Conservation (phyloP, 768 basidiomycete species). For the Chalciporus chontae region DNA sequence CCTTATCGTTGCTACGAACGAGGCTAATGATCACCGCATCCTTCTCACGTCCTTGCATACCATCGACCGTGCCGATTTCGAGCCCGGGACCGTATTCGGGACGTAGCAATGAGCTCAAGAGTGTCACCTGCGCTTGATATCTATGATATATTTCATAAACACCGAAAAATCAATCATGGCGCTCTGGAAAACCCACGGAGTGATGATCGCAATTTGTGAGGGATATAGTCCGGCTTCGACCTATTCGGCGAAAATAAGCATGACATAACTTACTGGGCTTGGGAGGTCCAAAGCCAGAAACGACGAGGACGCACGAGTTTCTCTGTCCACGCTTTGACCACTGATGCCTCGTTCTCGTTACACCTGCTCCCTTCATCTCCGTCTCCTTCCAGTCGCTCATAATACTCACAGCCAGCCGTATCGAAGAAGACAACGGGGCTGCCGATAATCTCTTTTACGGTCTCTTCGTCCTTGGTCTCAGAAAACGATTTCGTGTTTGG, state of each 20-base stretch:
- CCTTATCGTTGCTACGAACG: constrained; percentile 87
- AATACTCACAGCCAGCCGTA: constrained; percentile 92
- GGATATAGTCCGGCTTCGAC: constrained; percentile 57
- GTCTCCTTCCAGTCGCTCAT: constrained; percentile 74
- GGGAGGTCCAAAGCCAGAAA: neutral
- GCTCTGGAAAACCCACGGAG: constrained; percentile 55
- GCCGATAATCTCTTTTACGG: constrained; percentile 65
- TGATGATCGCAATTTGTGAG: constrained; percentile 80
- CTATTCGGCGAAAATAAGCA: constrained; percentile 34
- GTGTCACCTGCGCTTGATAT: constrained; percentile 92
- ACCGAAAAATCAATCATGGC: neutral
- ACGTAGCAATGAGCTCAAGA: constrained; percentile 74
- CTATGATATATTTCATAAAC: constrained; percentile 34
- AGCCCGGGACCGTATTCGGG: constrained; percentile 63
- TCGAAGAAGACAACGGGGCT: constrained; percentile 91
- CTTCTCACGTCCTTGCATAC: constrained; percentile 96
- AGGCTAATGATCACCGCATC: constrained; percentile 91
- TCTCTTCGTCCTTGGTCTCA: constrained; percentile 51
- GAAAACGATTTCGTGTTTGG: constrained; percentile 43
- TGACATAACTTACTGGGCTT: neutral
- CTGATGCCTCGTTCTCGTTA: constrained; percentile 92
- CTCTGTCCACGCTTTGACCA: constrained; percentile 81
- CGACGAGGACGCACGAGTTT: constrained; percentile 53
- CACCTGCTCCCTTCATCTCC: constrained; percentile 87
- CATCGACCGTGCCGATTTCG: constrained; percentile 94